A percentile compares a stretch with the other conserved stretches of the same genome.
These are phyloP conservation scores for Colletotrichum liaoningense DNA, from an alignment of 2,329 filamentous ascomycete genomes.

Conservation along the genomic window DNA sequence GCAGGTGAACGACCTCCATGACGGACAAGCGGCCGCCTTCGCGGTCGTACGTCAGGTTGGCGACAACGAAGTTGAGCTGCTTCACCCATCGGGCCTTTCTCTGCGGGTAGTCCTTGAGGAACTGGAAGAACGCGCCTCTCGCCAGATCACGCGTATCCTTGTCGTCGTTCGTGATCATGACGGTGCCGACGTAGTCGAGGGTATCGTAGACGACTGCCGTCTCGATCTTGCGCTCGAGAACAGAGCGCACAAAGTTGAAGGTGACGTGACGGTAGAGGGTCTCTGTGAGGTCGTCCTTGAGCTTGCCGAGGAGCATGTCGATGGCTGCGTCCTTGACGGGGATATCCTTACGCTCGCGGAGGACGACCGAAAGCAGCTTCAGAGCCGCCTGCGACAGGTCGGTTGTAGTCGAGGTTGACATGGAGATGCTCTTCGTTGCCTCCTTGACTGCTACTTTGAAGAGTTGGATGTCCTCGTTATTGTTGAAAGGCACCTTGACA, in stretches of 20 bases:
- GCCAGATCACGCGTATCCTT: constrained; percentile 88
- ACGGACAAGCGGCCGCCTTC: constrained; percentile 91
- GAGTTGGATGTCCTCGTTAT: constrained; percentile 72
- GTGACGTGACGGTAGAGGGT: constrained; percentile 92
- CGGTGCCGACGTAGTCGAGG: constrained; percentile 86
- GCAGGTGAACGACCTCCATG: constrained; percentile 88
- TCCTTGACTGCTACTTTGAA: constrained; percentile 86
- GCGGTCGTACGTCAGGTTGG: constrained; percentile 91
- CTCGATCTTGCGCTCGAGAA: constrained; percentile 86
- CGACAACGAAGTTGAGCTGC: constrained; percentile 88
- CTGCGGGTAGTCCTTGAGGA: constrained; percentile 94
- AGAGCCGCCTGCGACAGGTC: constrained; percentile 89
- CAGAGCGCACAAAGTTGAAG: constrained; percentile 91
- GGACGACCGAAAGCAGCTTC: constrained; percentile 86
- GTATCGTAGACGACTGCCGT: constrained; percentile 92
- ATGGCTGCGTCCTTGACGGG: constrained; percentile 83
- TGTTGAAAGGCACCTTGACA: constrained; percentile 83
- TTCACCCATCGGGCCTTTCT: constrained; percentile 89
- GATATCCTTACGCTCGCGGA: constrained; percentile 83
- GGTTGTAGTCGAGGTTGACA: constrained; percentile 80
- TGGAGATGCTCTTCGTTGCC: constrained; percentile 83
- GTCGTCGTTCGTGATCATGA: constrained; percentile 98
- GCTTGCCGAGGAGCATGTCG: constrained; percentile 82
- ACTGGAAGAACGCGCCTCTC: constrained; percentile 91
- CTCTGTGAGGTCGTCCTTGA: constrained; percentile 91